Evolutionary conservation across 176 grass and related monocot species (phyloP).

Genomic region (Oryza glumipatula): DNA sequence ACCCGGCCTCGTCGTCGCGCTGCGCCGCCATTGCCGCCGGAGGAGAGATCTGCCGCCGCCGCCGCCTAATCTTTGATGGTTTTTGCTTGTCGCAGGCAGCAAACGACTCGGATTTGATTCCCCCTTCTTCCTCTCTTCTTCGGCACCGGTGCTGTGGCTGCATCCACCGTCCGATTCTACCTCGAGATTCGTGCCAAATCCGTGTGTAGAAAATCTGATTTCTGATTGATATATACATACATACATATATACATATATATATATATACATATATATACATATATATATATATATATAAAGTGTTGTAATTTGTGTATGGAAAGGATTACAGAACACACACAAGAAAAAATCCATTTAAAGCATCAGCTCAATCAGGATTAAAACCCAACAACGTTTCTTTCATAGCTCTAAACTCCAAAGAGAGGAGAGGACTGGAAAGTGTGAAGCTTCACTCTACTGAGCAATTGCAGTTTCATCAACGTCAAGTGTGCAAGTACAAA

Average conservation of each 20-base stretch:
- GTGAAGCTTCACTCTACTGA: background rate
- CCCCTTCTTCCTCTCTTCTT: background rate
- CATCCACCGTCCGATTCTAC: background rate
- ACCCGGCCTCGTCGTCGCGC: conserved; percentile 45
- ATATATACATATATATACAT: too few species aligned
- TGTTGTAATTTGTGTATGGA: too few species aligned
- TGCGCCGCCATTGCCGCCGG: conserved; percentile 31
- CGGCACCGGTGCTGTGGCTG: background rate
- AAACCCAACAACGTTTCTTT: background rate
- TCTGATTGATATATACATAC: too few species aligned
- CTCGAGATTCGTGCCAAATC: background rate
- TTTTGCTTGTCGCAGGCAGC: background rate
- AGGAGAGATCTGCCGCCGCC: conserved; percentile 13
- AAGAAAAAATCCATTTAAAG: too few species aligned
- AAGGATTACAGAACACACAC: too few species aligned
- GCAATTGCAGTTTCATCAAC: background rate
- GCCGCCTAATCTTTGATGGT: background rate
- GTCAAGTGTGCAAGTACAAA: background rate
- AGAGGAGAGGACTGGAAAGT: too few species aligned
- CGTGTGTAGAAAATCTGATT: too few species aligned
- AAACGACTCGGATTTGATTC: background rate
- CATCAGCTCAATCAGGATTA: background rate
- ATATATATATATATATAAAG: too few species aligned
- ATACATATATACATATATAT: too few species aligned
- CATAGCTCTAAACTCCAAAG: background rate